Evolutionary conservation across 192 early-diverging fungal genomes (phyloP).

Genomic region (Coemansia sp.): DNA sequence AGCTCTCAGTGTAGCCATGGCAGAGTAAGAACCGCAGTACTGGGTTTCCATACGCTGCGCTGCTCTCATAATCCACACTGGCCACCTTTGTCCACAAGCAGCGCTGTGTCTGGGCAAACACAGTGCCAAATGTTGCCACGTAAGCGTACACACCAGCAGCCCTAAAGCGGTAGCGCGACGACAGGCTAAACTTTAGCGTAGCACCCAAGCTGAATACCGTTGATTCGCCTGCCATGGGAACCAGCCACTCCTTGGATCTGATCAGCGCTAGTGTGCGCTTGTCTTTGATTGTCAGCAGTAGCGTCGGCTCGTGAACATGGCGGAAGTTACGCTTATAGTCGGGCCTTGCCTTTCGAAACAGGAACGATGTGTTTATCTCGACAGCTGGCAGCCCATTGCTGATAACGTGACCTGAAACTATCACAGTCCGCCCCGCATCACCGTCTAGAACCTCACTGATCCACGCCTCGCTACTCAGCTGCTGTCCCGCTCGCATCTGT

Average conservation of each 20-base stretch:
- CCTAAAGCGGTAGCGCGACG: slow-evolving; percentile 51
- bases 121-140: slow-evolving; percentile 71
- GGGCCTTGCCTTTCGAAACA: slow-evolving; percentile 83
- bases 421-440: slow-evolving; percentile 84
- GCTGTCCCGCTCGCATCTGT: slow-evolving; percentile 76
- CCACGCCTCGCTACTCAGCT: slow-evolving; percentile 75
- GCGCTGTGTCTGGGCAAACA: slow-evolving; percentile 69
- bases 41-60: slow-evolving; percentile 79
- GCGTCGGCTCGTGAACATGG: slow-evolving; percentile 75
- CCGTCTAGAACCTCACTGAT: slow-evolving; percentile 84
- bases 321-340: slow-evolving; percentile 89
- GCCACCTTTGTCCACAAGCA: slow-evolving; percentile 80
- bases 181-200: slow-evolving; percentile 53
- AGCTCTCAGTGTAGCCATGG: slow-evolving; percentile 78
- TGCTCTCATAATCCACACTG: slow-evolving; percentile 71
- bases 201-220: slow-evolving; percentile 60
- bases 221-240: slow-evolving; percentile 23
- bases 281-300: slow-evolving; percentile 76
- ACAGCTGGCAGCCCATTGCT: slow-evolving; percentile 76
- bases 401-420: slow-evolving; percentile 78
- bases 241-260: slow-evolving; percentile 87
- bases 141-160: slow-evolving; percentile 60
- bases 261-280: slow-evolving; percentile 67
- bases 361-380: slow-evolving; percentile 85
- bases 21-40: slow-evolving; percentile 87